These are phyloP conservation scores for Colletotrichum higginsianum DNA, from an alignment of 2,329 filamentous ascomycete species.

Conservation along the genomic window DNA sequence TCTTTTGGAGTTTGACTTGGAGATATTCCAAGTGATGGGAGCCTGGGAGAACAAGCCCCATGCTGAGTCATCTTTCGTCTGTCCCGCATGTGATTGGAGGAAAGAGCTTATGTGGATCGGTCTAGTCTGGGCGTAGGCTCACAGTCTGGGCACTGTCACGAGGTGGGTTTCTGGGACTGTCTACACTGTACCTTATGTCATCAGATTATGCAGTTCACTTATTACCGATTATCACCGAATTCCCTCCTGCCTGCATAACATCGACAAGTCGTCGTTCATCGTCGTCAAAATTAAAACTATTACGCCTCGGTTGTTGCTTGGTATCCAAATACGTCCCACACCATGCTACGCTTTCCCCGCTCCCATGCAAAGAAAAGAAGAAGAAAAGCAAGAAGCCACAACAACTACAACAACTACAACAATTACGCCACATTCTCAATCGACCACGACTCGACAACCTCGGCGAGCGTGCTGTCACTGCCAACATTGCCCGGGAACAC, in stretches of 20 bases:
- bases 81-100: not conserved
- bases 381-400: not conserved
- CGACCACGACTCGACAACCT: constrained; percentile 55
- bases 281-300: constrained; percentile 12
- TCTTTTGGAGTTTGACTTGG: not conserved
- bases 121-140: not conserved
- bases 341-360: constrained; percentile 22
- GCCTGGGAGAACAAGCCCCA: not conserved
- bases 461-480: constrained; percentile 60
- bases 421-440: constrained; percentile 25
- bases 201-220: too few species aligned
- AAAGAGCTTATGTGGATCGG: rapidly evolving
- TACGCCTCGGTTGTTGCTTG: not conserved
- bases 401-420: too few species aligned
- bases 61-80: not conserved
- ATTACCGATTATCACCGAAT: not conserved
- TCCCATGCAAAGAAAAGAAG: constrained; percentile 4
- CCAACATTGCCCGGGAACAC: constrained; percentile 74
- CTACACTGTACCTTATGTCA: too few species aligned
- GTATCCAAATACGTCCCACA: not conserved
- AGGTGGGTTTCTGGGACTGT: too few species aligned
- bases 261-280: not conserved
- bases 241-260: not conserved
- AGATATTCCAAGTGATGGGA: not conserved
- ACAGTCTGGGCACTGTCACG: not conserved